Evolutionary conservation across 78 protist species (phyloP), one percentile per base, ranked within the genome.

Genomic region (Tieghemostelium lacteum): DNA sequence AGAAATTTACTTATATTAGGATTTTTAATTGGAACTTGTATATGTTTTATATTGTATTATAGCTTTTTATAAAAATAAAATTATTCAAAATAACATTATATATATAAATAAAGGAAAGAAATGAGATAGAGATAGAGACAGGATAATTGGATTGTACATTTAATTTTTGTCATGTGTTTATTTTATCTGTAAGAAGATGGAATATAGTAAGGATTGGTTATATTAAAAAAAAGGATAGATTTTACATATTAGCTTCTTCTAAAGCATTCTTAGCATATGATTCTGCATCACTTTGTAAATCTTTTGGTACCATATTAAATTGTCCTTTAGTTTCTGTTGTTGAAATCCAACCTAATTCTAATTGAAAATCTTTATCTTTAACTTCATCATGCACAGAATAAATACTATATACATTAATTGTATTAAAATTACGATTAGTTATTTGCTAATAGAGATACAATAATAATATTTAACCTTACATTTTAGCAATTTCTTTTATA

Each of bases 311-410:
- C 26, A 73, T 26, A 66, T 85, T 85, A 26, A 63, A 74, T 39
- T 73, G 72, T 24, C 62, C 36, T 3, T 73, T 37, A 10, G 86
- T 33, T 42, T 91, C 95, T 17, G 88, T 83, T 12, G 12, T 49
- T 72, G 97, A 78, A 60, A 97, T 97, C 99, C 99, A 98, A 26
- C 96, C 65, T 58, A 98, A 31, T 85, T 98, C 99, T 14, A 98
- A 78, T 77, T 97, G 98, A 52, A 96, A 95, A 34, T 77, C 97
- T 94, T 98, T 98, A 74, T 98, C 99, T 93, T 98, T 98, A 57
- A 57, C 87, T 33, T 96, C 98, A 77, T 97, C 99, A 86, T 98
- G 99, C 45, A 94, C 85, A 50, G 61, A 24, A 93, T 96, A 61
- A 28, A 98, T 94, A 94, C 96, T 95, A 78, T 31, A 45, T 40